Conservation (phyloP, 371 early-diverging fungal species). For the Lichtheimia ramosa region DNA sequence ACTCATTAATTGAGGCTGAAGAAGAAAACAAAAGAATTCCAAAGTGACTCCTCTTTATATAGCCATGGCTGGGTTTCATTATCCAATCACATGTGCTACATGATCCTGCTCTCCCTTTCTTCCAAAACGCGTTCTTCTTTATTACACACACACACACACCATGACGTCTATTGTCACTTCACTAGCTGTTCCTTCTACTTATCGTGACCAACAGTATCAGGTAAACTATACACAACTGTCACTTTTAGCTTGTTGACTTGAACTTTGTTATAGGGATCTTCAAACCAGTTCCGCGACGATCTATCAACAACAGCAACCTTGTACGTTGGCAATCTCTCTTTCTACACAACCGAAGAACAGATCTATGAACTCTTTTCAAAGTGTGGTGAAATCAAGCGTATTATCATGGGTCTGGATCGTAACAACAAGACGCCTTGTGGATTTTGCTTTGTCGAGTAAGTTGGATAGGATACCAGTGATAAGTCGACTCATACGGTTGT, state of each 20-base stretch:
- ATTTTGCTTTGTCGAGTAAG: constrained; percentile 98
- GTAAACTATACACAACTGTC: constrained; percentile 28
- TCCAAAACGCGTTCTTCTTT: background rate
- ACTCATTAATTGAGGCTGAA: constrained; percentile 19
- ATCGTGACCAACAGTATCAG: constrained; percentile 83
- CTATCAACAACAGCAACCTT: constrained; percentile 80
- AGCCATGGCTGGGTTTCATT: background rate
- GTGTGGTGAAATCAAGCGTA: constrained; percentile 95
- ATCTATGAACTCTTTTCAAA: constrained; percentile 95
- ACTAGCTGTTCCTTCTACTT: constrained; percentile 83
- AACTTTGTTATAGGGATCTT: constrained; percentile 60
- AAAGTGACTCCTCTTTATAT: background rate
- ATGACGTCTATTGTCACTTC: constrained; percentile 62
- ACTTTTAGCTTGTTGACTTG: background rate
- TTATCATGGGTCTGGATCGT: constrained; percentile 98
- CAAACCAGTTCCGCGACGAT: constrained; percentile 67
- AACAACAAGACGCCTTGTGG: constrained; percentile 96
- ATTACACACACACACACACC: too few species aligned
- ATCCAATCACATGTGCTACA: background rate
- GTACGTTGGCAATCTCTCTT: constrained; percentile 97
- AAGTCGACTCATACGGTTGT: background rate
- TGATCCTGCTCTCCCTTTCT: background rate
- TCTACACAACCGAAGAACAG: constrained; percentile 99
- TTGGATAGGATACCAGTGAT: background rate
- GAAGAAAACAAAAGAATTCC: constrained; percentile 1